Conservation (phyloP, 345 rosid genomes). For the Euclidium syriacum region DNA sequence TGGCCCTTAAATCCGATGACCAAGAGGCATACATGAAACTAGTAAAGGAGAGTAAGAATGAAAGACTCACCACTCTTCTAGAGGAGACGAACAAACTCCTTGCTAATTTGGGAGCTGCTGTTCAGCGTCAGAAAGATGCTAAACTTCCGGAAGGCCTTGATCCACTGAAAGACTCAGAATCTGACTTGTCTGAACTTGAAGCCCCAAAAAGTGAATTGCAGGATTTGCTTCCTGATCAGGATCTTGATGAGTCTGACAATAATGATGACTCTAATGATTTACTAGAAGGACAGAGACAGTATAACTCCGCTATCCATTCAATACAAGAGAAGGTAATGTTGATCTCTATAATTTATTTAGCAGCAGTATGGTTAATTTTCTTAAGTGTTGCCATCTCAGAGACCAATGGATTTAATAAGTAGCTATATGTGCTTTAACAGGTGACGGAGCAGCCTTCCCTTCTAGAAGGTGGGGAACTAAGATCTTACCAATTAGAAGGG, state of each 20-base stretch:
- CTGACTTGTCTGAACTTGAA: slow-evolving; percentile 65
- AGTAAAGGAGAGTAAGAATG: slow-evolving; percentile 98
- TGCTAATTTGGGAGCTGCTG: slow-evolving; percentile 95
- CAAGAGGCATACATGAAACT: slow-evolving; percentile 96
- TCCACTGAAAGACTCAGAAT: slow-evolving; percentile 55
- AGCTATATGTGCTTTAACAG: slow-evolving; percentile 41
- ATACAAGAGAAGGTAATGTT: slow-evolving; percentile 81
- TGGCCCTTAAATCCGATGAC: slow-evolving; percentile 96
- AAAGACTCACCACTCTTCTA: slow-evolving; percentile 83
- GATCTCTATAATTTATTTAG: neutral
- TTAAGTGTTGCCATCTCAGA: neutral
- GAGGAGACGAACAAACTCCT: slow-evolving; percentile 96
- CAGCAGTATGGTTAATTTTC: slow-evolving; percentile 3
- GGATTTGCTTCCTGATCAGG: slow-evolving; percentile 67
- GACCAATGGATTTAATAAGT: slow-evolving; percentile 20
- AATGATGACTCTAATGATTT: slow-evolving; percentile 78
- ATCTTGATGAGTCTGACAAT: slow-evolving; percentile 69
- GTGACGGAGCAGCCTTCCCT: slow-evolving; percentile 90
- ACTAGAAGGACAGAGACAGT: slow-evolving; percentile 97
- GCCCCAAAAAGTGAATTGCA: slow-evolving; percentile 61
- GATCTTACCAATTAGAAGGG: slow-evolving; percentile 93
- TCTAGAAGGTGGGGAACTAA: slow-evolving; percentile 90
- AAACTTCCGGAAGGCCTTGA: slow-evolving; percentile 67
- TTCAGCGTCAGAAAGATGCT: slow-evolving; percentile 93
- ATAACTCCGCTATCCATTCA: slow-evolving; percentile 90